Evolutionary conservation across 2,329 filamentous ascomycete species (phyloP).

Genomic region (Knoxdaviesia proteae): DNA sequence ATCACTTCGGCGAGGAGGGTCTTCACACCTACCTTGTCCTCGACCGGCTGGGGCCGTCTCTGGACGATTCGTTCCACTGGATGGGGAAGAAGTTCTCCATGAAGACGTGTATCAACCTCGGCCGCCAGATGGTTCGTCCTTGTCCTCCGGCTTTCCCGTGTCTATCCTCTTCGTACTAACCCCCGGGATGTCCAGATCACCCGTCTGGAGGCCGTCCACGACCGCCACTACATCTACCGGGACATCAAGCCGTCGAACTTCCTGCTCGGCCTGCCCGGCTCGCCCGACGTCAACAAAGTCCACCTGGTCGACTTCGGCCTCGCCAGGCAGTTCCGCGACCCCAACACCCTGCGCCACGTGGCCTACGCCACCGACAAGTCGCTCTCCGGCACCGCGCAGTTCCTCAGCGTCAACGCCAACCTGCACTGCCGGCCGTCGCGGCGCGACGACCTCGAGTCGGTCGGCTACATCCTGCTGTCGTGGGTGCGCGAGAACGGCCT

Average conservation of each 20-base stretch:
- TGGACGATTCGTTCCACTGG: conserved; percentile 3
- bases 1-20: conserved; percentile 2
- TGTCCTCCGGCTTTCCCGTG: not conserved
- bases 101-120: conserved; percentile 3
- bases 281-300: conserved; percentile 1
- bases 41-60: conserved; percentile 2
- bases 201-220: conserved; percentile 3
- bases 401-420: conserved; percentile 3
- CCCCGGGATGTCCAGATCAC: not conserved
- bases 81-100: conserved; percentile 2
- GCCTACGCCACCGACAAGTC: conserved; percentile 1
- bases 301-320: conserved; percentile 4
- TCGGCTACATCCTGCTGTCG: conserved; percentile 1
- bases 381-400: conserved; percentile 3
- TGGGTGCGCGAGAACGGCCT: conserved; percentile 3
- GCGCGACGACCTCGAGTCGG: conserved; percentile 3
- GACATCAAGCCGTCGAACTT: conserved; percentile 85
- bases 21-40: conserved; percentile 4
- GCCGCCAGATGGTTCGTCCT: conserved; percentile 3
- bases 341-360: conserved; percentile 2
- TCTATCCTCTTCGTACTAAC: not conserved
- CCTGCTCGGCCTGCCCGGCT: conserved; percentile 25
- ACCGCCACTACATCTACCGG: conserved; percentile 59
- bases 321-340: conserved; percentile 3
- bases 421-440: conserved; percentile 2